Conservation (phyloP, 148 eudicot species). For the Diospyros kaki region DNA sequence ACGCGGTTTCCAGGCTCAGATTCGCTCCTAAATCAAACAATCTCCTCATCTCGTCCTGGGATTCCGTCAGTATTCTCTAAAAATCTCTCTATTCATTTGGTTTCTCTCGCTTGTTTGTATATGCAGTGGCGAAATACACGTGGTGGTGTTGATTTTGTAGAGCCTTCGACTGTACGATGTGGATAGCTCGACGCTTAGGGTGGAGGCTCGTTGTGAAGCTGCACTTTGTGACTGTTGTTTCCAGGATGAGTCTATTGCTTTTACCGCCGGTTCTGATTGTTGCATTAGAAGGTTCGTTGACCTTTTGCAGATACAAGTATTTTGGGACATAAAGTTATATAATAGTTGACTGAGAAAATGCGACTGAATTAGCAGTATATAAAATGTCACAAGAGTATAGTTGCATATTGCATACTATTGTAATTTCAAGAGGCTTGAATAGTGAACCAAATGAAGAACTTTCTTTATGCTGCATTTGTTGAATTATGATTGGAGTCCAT, state of each 20-base stretch:
- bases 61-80: constrained; percentile 46
- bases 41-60: constrained; percentile 90
- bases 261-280: constrained; percentile 56
- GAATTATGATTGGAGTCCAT: no score
- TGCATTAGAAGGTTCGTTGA: constrained; percentile 54
- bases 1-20: constrained; percentile 66
- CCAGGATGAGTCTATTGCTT: constrained; percentile 43
- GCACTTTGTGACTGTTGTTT: constrained; percentile 87
- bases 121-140: no score
- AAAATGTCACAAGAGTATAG: not conserved
- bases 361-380: no score
- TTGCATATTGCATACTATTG: not conserved
- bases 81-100: not conserved
- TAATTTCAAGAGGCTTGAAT: not conserved
- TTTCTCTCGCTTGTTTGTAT: not conserved
- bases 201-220: constrained; percentile 50
- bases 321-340: no score
- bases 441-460: not conserved
- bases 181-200: constrained; percentile 36
- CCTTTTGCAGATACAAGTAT: not conserved
- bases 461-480: not conserved
- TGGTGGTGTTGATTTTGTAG: constrained; percentile 26
- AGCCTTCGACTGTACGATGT: constrained; percentile 65
- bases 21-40: constrained; percentile 70
- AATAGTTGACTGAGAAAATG: no score